A percentile compares a stretch with the other conserved stretches of the same genome.
Conservation (phyloP, 2,329 filamentous ascomycete genomes). For the Fusarium coffeatum region DNA sequence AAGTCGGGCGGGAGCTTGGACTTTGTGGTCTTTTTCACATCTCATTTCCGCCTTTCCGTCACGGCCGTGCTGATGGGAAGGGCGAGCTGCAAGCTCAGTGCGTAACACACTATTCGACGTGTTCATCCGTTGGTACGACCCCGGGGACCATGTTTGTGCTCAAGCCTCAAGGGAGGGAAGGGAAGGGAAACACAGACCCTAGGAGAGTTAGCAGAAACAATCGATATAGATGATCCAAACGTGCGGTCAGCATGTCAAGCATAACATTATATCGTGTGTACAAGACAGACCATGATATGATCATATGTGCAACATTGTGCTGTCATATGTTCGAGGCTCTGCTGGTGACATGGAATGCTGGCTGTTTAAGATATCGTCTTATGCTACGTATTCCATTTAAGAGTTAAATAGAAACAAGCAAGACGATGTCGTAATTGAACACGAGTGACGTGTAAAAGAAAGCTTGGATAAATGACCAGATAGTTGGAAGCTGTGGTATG, state of each 20-base stretch:
- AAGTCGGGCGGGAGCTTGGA: slow-evolving; percentile 36
- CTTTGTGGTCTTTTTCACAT: slow-evolving; percentile 38
- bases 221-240: slow-evolving; percentile 6
- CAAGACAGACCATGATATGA: background rate
- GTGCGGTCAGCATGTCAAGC: slow-evolving; percentile 3
- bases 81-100: slow-evolving; percentile 23
- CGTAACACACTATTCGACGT: slow-evolving; percentile 34
- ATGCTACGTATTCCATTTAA: slow-evolving; percentile 4
- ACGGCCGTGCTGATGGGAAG: slow-evolving; percentile 35
- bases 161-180: slow-evolving; percentile 7
- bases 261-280: slow-evolving; percentile 11
- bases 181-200: slow-evolving; percentile 24
- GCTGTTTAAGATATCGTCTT: background rate
- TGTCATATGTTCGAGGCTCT: background rate
- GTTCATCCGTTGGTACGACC: slow-evolving; percentile 38
- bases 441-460: slow-evolving; percentile 16
- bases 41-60: slow-evolving; percentile 43
- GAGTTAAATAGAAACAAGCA: slow-evolving; percentile 4
- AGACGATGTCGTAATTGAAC: slow-evolving; percentile 9
- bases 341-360: slow-evolving; percentile 7
- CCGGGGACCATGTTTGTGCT: slow-evolving; percentile 23
- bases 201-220: slow-evolving; percentile 16
- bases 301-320: slow-evolving; percentile 3
- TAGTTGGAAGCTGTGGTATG: slow-evolving; percentile 33
- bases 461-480: slow-evolving; percentile 20